Conservation (phyloP, 2,329 filamentous ascomycete species). For the Fusarium duplospermum region DNA sequence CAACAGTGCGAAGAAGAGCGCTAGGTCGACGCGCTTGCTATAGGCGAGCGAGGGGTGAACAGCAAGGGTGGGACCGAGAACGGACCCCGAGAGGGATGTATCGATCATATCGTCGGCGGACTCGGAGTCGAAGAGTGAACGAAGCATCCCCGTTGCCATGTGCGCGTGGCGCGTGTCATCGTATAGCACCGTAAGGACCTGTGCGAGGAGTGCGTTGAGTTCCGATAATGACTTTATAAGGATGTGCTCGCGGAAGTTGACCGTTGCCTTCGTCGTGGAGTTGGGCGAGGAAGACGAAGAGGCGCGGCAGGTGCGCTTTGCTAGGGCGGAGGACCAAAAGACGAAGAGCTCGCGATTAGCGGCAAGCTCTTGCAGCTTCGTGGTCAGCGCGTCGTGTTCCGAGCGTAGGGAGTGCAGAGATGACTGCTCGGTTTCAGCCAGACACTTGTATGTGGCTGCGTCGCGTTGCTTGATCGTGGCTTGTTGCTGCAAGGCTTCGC, state of each 20-base stretch:
- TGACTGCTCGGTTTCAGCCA: neutral
- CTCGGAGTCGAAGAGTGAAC: constrained; percentile 27
- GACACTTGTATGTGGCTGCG: neutral
- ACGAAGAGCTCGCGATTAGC: constrained; percentile 31
- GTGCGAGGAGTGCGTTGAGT: constrained; percentile 27
- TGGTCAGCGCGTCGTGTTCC: neutral
- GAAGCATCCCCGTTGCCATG: constrained; percentile 33
- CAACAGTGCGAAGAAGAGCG: constrained; percentile 39
- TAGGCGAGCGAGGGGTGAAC: constrained; percentile 26
- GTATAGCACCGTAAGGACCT: constrained; percentile 27
- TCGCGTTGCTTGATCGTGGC: constrained; percentile 10
- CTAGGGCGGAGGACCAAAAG: constrained; percentile 30
- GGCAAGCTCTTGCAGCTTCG: neutral
- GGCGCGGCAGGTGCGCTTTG: constrained; percentile 18
- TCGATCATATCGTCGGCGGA: neutral
- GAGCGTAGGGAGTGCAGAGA: neutral
- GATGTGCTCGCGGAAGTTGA: constrained; percentile 33
- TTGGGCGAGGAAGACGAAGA: constrained; percentile 20
- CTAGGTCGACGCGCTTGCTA: constrained; percentile 32
- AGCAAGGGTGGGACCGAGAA: constrained; percentile 21
- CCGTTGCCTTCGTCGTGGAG: neutral
- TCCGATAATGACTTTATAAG: constrained; percentile 28
- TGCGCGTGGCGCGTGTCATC: constrained; percentile 27
- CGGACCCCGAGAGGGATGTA: neutral
- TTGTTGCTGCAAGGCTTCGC: constrained; percentile 11